phyloP scores from a whole-genome alignment of 116 monocot species.

The Iris pallida region DNA sequence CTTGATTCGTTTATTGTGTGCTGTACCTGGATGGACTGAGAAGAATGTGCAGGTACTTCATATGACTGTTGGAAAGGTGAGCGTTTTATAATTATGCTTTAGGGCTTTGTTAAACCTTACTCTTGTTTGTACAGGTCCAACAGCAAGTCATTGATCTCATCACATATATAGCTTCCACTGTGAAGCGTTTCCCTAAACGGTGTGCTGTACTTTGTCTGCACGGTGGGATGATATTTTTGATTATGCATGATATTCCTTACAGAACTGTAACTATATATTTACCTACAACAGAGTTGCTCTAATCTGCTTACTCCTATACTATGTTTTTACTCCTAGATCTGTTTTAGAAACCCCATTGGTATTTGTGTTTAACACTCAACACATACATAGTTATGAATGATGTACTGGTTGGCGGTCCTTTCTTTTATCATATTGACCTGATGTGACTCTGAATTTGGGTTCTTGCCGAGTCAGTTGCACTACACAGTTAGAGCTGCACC shows the following conservation, averaged over 20 bases:
- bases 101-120: not conserved
- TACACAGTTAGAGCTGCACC: too few relatives aligned
- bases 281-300: too few relatives aligned
- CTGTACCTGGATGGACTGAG: slow-evolving; percentile 96
- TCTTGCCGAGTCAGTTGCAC: too few relatives aligned
- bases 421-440: too few relatives aligned
- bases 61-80: slow-evolving; percentile 4
- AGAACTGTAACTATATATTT: not conserved
- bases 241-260: slow-evolving; percentile 5
- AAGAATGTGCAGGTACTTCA: slow-evolving; percentile 94
- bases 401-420: too few relatives aligned
- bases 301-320: too few relatives aligned
- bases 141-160: slow-evolving; percentile 95
- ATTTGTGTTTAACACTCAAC: too few relatives aligned
- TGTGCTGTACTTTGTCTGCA: slow-evolving; percentile 86
- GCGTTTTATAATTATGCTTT: not conserved
- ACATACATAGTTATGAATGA: too few relatives aligned
- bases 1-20: slow-evolving; percentile 80
- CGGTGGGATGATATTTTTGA: slow-evolving; percentile 35
- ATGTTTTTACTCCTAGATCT: too few relatives aligned
- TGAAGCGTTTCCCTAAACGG: slow-evolving; percentile 80
- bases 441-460: too few relatives aligned
- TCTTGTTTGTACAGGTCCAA: slow-evolving; percentile 63
- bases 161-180: slow-evolving; percentile 68
- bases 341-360: too few relatives aligned